Evolutionary conservation across 352 stramenopile species (phyloP).

Genomic region (Globisporangium orthogonon): DNA sequence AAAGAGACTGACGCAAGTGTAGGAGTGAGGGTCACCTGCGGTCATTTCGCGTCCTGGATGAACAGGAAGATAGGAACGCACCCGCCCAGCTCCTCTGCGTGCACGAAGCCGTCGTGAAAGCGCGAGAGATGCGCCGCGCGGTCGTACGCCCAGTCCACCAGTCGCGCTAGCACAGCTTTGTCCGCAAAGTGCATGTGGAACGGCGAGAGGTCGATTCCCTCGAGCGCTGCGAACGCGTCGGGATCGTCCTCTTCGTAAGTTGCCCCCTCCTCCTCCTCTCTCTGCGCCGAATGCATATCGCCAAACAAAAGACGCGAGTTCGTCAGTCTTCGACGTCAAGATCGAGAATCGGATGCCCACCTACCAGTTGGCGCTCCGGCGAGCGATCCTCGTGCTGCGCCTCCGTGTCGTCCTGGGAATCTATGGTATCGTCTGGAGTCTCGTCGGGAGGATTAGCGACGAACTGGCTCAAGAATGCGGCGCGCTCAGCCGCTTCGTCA

Average conservation of each 20-base stretch:
- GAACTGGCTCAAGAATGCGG: no score
- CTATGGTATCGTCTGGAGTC: no score
- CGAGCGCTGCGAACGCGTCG: conserved; percentile 25
- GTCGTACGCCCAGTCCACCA: conserved; percentile 67
- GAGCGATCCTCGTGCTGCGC: no score
- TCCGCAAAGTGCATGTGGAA: conserved; percentile 60
- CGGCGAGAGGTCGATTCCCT: conserved; percentile 37
- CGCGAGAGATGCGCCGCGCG: conserved; percentile 25
- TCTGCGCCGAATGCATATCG: neutral
- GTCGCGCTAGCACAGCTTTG: conserved; percentile 30
- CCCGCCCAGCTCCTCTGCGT: conserved; percentile 35
- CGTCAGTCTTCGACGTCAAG: no score
- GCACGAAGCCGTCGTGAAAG: conserved; percentile 41
- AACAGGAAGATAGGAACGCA: neutral
- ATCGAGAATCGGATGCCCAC: neutral
- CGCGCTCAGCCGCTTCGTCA: no score
- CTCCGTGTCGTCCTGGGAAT: no score
- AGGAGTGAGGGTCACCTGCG: no score
- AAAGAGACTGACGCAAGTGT: conserved; percentile 28
- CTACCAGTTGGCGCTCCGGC: neutral
- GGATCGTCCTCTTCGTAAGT: neutral
- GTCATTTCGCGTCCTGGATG: no score
- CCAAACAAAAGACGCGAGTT: neutral
- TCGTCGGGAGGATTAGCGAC: no score
- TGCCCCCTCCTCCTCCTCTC: neutral